Evolutionary conservation across 345 rosid genomes (phyloP), one percentile per base, ranked within the genome.

Genomic region (Citrus reticulata): DNA sequence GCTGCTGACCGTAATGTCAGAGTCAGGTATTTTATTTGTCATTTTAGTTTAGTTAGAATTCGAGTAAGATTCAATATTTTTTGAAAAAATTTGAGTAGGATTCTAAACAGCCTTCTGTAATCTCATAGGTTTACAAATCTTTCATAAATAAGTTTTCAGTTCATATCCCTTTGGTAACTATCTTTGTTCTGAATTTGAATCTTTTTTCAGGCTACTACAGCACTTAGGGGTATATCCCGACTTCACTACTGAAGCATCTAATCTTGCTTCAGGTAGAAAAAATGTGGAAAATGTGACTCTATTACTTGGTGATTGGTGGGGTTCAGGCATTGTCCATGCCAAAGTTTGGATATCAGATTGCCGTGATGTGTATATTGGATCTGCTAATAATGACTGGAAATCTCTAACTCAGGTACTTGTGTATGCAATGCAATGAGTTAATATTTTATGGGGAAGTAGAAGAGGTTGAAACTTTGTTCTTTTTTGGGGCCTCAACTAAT

Each of bases 321-420:
- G 98, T 0, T 93, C 97, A 13, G 98, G 97, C 29, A 81, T 95
- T 14, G 91, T 93, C 74, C 98, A 95, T 85, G 88, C 97, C 7
- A 95, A 95, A 84, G 95, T 93, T 80, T 95, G 97, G 98, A 91
- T 93, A 74, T 90, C 95, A 0, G 93, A 95, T 88, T 59, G 51
- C 42, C 84, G 85, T 11, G 90, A 95, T 75, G 91, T 90, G 9
- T 95, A 95, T 77, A 95, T 95, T 70, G 95, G 97, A 49, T 93
- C 97, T 72, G 98, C 98, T 1, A 93, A 95, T 82, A 93, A 91
- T 84, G 98, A 93, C 71, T 93, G 97, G 98, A 95, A 95, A 81
- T 91, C 98, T 84, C 92, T 93, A 69, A 91, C 95, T 79, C 98
- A 90, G 97, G 98, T 93, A 81, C 64, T 30, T 11, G 20, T 9